Percentiles rank a stretch among this genome's conserved stretches.
These are phyloP conservation scores for Candida lessepsii DNA, from an alignment of 805 yeast genomes.

Conservation along the genomic window DNA sequence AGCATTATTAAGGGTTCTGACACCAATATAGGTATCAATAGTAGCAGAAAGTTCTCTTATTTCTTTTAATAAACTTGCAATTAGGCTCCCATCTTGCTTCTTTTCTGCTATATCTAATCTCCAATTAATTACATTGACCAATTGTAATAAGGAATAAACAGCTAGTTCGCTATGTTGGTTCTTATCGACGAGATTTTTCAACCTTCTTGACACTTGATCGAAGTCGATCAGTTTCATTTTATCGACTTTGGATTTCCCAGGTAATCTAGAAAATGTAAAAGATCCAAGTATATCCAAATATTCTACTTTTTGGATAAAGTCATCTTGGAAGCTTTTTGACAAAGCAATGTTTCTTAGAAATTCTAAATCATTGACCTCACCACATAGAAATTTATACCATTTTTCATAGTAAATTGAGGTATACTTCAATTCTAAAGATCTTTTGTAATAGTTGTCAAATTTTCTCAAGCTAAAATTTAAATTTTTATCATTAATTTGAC, in stretches of 20 bases:
- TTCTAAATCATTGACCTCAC: not conserved
- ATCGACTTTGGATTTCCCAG: not conserved
- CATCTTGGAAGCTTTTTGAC: not conserved
- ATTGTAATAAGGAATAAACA: constrained; percentile 3
- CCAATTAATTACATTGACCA: constrained; percentile 8
- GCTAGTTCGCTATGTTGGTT: not conserved
- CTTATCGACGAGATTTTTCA: not conserved
- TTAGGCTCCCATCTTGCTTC: not conserved
- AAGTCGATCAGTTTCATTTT: not conserved
- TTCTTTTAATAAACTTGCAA: not conserved
- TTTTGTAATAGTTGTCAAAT: constrained; percentile 1
- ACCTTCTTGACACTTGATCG: not conserved
- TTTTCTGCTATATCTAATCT: constrained; percentile 5
- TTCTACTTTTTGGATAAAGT: not conserved
- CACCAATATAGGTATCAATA: not conserved
- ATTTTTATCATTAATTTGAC: not conserved
- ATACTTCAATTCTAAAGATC: constrained; percentile 3
- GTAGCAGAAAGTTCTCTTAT: not conserved
- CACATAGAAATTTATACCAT: constrained; percentile 4
- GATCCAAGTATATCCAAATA: constrained; percentile 1
- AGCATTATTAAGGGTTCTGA: not conserved
- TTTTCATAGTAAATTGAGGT: constrained; percentile 3
- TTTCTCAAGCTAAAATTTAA: not conserved
- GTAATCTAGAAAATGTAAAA: not conserved
- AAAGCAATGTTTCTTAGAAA: not conserved